Conservation (phyloP, 495 filamentous ascomycete genomes). For the Tetracladium setigerum region DNA sequence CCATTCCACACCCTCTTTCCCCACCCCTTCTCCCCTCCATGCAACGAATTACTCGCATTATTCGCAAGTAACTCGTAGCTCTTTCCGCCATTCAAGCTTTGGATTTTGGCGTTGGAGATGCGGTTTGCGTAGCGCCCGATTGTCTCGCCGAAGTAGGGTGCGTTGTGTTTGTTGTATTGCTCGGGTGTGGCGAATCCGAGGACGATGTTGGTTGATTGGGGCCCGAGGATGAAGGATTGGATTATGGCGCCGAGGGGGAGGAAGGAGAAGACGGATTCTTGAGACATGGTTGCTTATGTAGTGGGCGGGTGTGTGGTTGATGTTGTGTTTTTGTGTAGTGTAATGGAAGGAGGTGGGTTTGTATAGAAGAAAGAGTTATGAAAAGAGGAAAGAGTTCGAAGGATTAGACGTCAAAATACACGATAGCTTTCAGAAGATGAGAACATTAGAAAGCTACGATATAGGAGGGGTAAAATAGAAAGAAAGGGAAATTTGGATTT, state of each 20-base stretch:
- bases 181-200: conserved; percentile 69
- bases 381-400: too few relatives aligned
- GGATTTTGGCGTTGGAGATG: conserved; percentile 63
- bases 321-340: too few relatives aligned
- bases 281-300: conserved; percentile 12
- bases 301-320: too few relatives aligned
- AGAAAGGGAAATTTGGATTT: too few relatives aligned
- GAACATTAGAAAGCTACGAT: too few relatives aligned
- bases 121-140: conserved; percentile 92
- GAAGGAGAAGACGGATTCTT: conserved; percentile 46
- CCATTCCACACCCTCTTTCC: conserved; percentile 78
- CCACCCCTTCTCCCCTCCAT: conserved; percentile 80
- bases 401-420: too few relatives aligned
- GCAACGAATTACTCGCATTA: conserved; percentile 70
- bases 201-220: conserved; percentile 67
- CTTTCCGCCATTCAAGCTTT: conserved; percentile 58
- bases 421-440: too few relatives aligned
- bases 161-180: conserved; percentile 66
- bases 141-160: conserved; percentile 80
- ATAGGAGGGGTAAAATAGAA: too few relatives aligned
- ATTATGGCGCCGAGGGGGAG: conserved; percentile 83
- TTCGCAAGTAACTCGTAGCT: conserved; percentile 63
- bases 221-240: conserved; percentile 66
- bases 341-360: too few relatives aligned
- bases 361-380: too few relatives aligned